Evolutionary conservation across 1,284 basidiomycete genomes (phyloP), one percentile per base, ranked within the genome.

Genomic region (Sporisorium reilianum): DNA sequence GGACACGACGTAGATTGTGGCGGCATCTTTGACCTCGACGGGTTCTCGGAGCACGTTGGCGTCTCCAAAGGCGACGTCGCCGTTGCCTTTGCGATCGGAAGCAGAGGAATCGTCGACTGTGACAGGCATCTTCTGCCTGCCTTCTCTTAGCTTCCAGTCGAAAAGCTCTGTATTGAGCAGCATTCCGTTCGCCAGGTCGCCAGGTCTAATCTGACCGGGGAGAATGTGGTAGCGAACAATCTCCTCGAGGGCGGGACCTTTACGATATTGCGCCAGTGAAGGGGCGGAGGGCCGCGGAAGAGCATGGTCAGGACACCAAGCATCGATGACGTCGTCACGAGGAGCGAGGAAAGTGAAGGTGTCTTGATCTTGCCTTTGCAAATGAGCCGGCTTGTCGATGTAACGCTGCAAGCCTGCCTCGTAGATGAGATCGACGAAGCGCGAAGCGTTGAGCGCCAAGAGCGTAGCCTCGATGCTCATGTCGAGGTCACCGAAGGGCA

Each of bases 391-490:
- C 40, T 64, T 59, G 52, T 71, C 70, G 34, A 67, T 75, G 44
- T 91, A 88, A 5, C 88, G 83, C 25, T 91, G 88, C 14, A 87
- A 77, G 26, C 78, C 80, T 6, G 83, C 85, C 18, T 90, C 90
- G 79, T 91, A 88, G 72, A 96, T 93, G 80, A 97, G 89, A 73
- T 94, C 89, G 50, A 99, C 93, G 84, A 99, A 98, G 30, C 89
- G 89, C 0, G 92, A 93, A 83, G 95, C 97, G 80, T 97, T 94
- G 64, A 97, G 88, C 0, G 93, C 89, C 23, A 96, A 88, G 6
- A 97, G 89, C 69, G 90, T 94, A 85, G 99, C 98, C 86, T 99
- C 96, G 6, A 95, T 91, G 1, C 93, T 96, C 46, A 96, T 87
- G 73, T 89, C 88, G 48, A 99, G 89, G 32, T 91, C 88, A 9